Evolutionary conservation across 2,329 filamentous ascomycete genomes (phyloP), one percentile per base, ranked within the genome.

Genomic region (Penicillium sumatraense): DNA sequence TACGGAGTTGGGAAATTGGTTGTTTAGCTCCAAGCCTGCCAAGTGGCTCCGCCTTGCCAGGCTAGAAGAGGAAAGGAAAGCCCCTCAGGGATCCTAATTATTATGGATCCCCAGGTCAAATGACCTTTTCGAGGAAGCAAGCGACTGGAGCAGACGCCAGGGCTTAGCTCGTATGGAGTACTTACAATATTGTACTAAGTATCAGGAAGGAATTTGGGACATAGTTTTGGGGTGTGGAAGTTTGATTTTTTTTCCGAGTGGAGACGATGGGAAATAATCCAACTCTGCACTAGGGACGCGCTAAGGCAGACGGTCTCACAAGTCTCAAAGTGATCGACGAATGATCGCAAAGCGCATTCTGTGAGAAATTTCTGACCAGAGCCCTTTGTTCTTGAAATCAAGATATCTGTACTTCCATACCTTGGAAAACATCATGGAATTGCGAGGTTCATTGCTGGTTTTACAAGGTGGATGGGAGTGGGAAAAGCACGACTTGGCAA

Each of bases 261-360:
- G 61, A 54, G 29, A 20, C 38, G 42, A 48, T 55, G 45, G 51
- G 53, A 58, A 59, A 62, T 57, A 54, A 60, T 59, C 58, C 60
- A 50, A 56, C 54, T 56, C 54, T 53, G 57, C 53, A 60, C 58
- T 63, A 64, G 61, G 62, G 63, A 57, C 56, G 49, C 64, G 58
- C 64, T 61, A 65, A 64, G 38, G 57, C 33, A 33, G 58, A 60
- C 54, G 61, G 62, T 65, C 61, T 66, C 62, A 61, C 56, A 56
- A 58, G 55, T 59, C 46, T 51, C 51, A 54, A 55, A 50, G 46
- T 66, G 59, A 63, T 62, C 58, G 56, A 62, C 60, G 53, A 65
- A 65, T 65, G 47, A 57, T 41, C 36, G 48, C 21, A 55, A 29
- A 21, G 20, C 16, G 46, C 45, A 29, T 40, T 45, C 46, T 59